phyloP scores from a whole-genome alignment of 768 basidiomycete species.

The Kwoniella europaea region DNA sequence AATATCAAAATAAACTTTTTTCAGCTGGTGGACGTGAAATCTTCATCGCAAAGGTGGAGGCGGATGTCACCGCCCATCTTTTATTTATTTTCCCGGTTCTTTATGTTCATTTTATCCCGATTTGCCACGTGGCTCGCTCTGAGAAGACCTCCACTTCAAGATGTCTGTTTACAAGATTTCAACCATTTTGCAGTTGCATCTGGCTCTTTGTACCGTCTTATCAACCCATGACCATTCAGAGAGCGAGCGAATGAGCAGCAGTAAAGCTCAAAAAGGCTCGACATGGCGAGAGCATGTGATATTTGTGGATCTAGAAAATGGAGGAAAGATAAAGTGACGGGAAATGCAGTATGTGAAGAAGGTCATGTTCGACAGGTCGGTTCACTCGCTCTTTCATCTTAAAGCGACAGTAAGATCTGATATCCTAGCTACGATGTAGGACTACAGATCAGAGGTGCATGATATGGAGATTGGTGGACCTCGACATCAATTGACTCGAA shows the following conservation, averaged over 20 bases:
- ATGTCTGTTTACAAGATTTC: conserved; percentile 19
- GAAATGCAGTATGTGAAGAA: conserved; percentile 83
- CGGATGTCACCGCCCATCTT: background rate
- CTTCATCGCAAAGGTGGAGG: conserved; percentile 23
- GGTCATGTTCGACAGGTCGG: conserved; percentile 86
- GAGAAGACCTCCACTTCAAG: conserved; percentile 24
- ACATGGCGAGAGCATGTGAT: conserved; percentile 65
- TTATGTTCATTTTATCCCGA: conserved; percentile 19
- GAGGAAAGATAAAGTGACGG: conserved; percentile 82
- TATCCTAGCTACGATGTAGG: conserved; percentile 60
- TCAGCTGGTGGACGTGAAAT: conserved; percentile 17
- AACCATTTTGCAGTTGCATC: too few relatives aligned
- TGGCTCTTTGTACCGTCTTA: too few relatives aligned
- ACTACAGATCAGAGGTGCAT: conserved; percentile 78
- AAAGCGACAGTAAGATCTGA: too few relatives aligned
- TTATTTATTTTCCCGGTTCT: conserved; percentile 18
- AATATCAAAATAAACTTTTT: conserved; percentile 16
- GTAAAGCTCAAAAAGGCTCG: too few relatives aligned
- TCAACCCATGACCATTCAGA: too few relatives aligned
- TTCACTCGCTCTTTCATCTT: background rate
- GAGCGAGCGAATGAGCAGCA: too few relatives aligned
- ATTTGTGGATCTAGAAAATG: conserved; percentile 83
- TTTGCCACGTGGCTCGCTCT: background rate
- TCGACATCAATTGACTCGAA: conserved; percentile 69
- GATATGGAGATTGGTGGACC: conserved; percentile 69